Evolutionary conservation across 768 basidiomycete genomes (phyloP).

Genomic region (Trametes cubensis): DNA sequence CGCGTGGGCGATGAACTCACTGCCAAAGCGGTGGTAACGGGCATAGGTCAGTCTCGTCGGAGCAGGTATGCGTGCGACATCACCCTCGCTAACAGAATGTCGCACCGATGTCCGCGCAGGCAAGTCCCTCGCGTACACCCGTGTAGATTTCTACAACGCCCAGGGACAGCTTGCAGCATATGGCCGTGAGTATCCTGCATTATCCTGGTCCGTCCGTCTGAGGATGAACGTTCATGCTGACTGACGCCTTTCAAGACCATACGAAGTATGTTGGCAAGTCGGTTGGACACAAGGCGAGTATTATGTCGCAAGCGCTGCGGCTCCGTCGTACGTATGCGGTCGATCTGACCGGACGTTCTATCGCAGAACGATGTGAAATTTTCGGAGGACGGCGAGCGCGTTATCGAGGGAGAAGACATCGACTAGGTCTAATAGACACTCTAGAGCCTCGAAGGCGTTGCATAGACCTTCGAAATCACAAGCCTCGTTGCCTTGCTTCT

Average conservation of each 20-base stretch:
- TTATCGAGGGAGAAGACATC: slow-evolving; percentile 65
- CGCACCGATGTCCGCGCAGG: slow-evolving; percentile 47
- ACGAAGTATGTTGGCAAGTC: slow-evolving; percentile 86
- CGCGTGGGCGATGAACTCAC: slow-evolving; percentile 65
- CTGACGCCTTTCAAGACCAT: slow-evolving; percentile 54
- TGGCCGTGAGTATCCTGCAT: slow-evolving; percentile 56
- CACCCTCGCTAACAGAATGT: not conserved
- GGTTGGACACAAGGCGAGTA: slow-evolving; percentile 43
- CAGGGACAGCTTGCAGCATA: slow-evolving; percentile 76
- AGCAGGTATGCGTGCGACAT: not conserved
- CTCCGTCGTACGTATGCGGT: slow-evolving; percentile 27
- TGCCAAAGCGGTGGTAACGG: slow-evolving; percentile 65
- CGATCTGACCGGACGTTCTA: not conserved
- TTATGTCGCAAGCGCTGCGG: slow-evolving; percentile 25
- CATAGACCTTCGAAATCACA: not conserved
- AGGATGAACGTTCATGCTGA: slow-evolving; percentile 6
- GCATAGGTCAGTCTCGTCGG: slow-evolving; percentile 54
- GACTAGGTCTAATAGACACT: slow-evolving; percentile 30
- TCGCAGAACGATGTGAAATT: slow-evolving; percentile 76
- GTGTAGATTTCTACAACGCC: slow-evolving; percentile 71
- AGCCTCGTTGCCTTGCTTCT: not conserved
- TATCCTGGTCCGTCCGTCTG: not conserved
- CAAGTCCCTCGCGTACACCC: slow-evolving; percentile 78
- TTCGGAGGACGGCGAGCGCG: slow-evolving; percentile 73
- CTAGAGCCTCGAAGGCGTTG: not conserved